These are phyloP conservation scores for Cryptosporidium baileyi DNA, from an alignment of 169 alveolate species.

Conservation along the genomic window DNA sequence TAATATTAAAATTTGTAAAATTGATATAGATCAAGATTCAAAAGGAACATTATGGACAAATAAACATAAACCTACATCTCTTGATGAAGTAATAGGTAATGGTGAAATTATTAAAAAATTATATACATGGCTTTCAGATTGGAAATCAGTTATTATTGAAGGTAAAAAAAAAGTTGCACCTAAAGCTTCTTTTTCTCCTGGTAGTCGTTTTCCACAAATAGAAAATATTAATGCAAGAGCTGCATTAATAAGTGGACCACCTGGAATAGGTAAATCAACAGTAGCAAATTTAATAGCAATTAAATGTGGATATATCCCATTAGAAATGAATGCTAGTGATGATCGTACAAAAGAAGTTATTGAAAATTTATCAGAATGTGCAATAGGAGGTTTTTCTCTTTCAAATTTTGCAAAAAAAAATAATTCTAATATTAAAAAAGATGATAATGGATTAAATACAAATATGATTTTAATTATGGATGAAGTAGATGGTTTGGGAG, in stretches of 20 bases:
- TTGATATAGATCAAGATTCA: not conserved
- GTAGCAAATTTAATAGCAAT: slow-evolving; percentile 90
- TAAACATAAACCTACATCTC: slow-evolving; percentile 90
- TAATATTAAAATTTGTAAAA: not conserved
- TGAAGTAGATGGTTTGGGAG: slow-evolving; percentile 98
- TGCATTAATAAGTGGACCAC: slow-evolving; percentile 96
- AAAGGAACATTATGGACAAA: slow-evolving; percentile 87
- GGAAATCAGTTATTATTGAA: slow-evolving; percentile 89
- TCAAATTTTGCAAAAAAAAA: slow-evolving; percentile 40
- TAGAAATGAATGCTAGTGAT: slow-evolving; percentile 97
- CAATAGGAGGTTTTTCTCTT: slow-evolving; percentile 48
- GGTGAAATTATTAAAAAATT: slow-evolving; percentile 83
- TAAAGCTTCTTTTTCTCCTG: slow-evolving; percentile 65
- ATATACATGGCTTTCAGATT: slow-evolving; percentile 91
- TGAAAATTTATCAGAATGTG: slow-evolving; percentile 80
- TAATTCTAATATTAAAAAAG: not conserved
- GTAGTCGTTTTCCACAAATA: slow-evolving; percentile 56
- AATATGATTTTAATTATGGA: slow-evolving; percentile 90
- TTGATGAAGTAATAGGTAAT: slow-evolving; percentile 92
- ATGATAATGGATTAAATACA: slow-evolving; percentile 72
- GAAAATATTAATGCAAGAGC: slow-evolving; percentile 90
- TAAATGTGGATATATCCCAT: slow-evolving; percentile 86
- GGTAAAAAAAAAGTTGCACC: slow-evolving; percentile 73
- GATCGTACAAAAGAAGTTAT: slow-evolving; percentile 91
- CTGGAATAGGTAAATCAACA: slow-evolving; percentile 99